Evolutionary conservation across 169 alveolate species (phyloP).

Genomic region (Eimeria mitis): DNA sequence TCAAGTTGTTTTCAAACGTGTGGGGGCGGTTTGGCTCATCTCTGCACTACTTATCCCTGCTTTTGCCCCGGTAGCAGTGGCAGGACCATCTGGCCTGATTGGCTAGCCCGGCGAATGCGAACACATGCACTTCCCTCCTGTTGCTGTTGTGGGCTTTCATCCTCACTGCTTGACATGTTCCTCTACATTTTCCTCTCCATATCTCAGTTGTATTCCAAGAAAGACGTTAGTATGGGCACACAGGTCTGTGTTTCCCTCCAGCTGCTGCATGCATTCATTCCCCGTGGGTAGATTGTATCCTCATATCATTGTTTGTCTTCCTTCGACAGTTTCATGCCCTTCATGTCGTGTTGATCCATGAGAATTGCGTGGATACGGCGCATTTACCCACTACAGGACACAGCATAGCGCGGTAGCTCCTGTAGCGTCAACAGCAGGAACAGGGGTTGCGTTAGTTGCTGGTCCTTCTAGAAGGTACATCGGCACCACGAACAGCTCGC

Average conservation of each 20-base stretch:
- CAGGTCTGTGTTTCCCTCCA: not conserved
- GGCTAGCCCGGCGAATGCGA: slow-evolving; percentile 10
- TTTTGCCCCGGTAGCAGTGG: not conserved
- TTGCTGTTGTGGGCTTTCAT: not conserved
- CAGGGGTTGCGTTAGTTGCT: not conserved
- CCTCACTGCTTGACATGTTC: not conserved
- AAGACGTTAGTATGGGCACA: not conserved
- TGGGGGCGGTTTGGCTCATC: not conserved
- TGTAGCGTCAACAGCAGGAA: not conserved
- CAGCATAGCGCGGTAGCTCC: not conserved
- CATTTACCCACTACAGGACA: not conserved
- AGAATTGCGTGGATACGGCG: not conserved
- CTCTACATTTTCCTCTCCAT: not conserved
- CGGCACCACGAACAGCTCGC: not conserved
- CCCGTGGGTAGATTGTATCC: not conserved
- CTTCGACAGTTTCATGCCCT: not conserved
- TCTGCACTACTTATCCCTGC: not conserved
- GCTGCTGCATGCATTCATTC: not conserved
- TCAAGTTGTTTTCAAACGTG: not conserved
- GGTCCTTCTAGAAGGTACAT: not conserved
- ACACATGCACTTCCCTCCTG: not conserved
- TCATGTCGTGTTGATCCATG: not conserved
- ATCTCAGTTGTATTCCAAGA: not conserved
- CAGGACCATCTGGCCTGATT: not conserved
- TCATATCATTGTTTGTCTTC: not conserved